Conservation (phyloP, 139 green algal species). For the Auxenochlorella pyrenoidosa region DNA sequence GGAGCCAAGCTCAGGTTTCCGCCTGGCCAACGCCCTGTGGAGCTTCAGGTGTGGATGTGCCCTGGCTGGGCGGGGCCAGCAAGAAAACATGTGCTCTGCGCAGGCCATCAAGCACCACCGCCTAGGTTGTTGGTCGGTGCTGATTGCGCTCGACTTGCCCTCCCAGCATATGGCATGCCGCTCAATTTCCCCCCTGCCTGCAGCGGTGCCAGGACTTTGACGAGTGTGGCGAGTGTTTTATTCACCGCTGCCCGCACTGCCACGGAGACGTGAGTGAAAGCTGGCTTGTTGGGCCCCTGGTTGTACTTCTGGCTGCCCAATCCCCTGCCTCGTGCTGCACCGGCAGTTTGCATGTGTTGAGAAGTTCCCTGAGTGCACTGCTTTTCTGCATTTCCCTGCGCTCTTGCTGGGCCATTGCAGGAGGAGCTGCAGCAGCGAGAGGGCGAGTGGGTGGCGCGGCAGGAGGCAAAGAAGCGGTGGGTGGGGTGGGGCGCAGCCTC, state of each 20-base stretch:
- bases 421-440: constrained; percentile 16
- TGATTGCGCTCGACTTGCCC: background rate
- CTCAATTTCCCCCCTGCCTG: too few species aligned
- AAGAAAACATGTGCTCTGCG: background rate
- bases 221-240: constrained; percentile 12
- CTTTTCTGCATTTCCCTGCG: too few species aligned
- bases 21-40: background rate
- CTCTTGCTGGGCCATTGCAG: too few species aligned
- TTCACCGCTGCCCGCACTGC: constrained; percentile 13
- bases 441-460: background rate
- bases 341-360: background rate
- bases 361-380: too few species aligned
- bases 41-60: constrained; percentile 11
- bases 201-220: constrained; percentile 13
- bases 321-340: background rate
- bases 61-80: background rate
- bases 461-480: constrained; percentile 11
- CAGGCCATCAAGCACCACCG: background rate
- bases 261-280: constrained; percentile 6
- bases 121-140: background rate
- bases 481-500: background rate
- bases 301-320: background rate
- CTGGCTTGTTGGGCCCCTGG: background rate
- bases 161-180: too few species aligned
- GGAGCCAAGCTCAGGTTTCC: constrained; percentile 14